Conservation (phyloP, 768 basidiomycete genomes). For the Russula abietina region DNA sequence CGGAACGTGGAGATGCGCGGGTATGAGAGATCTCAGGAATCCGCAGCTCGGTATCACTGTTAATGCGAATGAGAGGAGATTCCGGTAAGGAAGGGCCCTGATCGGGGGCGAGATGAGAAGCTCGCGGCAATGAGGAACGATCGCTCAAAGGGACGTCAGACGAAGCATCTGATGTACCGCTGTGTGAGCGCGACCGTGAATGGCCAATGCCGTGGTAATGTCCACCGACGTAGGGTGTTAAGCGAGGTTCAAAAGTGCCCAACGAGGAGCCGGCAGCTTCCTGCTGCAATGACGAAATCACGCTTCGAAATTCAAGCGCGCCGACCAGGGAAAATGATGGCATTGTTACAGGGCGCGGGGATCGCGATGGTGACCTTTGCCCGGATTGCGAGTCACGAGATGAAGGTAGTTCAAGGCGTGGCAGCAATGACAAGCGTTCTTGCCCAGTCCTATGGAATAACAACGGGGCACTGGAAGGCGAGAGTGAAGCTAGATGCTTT, state of each 20-base stretch:
- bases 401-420: constrained; percentile 35
- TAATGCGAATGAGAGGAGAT: constrained; percentile 19
- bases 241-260: constrained; percentile 55
- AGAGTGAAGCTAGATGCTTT: constrained; percentile 22
- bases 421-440: constrained; percentile 38
- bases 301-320: constrained; percentile 91
- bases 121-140: constrained; percentile 37
- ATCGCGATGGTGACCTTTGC: constrained; percentile 37
- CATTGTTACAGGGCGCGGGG: constrained; percentile 48
- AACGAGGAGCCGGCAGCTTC: constrained; percentile 59
- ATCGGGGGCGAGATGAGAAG: constrained; percentile 26
- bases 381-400: constrained; percentile 40
- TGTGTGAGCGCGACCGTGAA: constrained; percentile 32
- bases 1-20: constrained; percentile 42
- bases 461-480: constrained; percentile 17
- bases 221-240: constrained; percentile 71
- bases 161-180: constrained; percentile 45
- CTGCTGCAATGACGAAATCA: constrained; percentile 71
- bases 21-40: constrained; percentile 52
- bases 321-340: constrained; percentile 89
- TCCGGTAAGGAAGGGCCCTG: constrained; percentile 1
- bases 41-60: constrained; percentile 19
- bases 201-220: constrained; percentile 51
- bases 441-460: constrained; percentile 26
- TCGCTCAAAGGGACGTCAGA: constrained; percentile 48